Base-by-base conservation (phyloP, 768 basidiomycete genomes). In the Boletus fagicola region DNA sequence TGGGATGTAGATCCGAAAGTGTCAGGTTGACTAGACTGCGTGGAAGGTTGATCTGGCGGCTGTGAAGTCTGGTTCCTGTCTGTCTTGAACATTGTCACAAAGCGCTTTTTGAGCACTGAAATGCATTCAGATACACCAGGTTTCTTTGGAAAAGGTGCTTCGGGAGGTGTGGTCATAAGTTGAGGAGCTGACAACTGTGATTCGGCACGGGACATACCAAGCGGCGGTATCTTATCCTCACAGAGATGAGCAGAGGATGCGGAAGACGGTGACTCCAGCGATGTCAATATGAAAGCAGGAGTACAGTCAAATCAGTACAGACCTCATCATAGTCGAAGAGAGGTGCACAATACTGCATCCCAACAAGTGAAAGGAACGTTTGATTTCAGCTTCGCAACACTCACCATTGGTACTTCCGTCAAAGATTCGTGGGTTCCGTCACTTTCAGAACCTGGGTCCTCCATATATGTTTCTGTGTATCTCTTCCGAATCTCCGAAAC, bases 331-430 rank as follows among this genome's bases (percentile, higher is more conserved):
- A 30, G 30, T 30, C 30, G 9, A 30, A 30, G 30, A 30, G 30
- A 8, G 30, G 7, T 30, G 62, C 63, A 18, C 4, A 48, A 28
- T 24, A 47, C 68, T 69, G 16, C 12, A 52, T 18, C 15, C 4
- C 13, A 26, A 39, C 55, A 11, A 54, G 49, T 46, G 15, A 54
- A 47, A 3, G 47, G 9, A 30, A 52, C 10, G 8, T 33, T 38
- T 4, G 9, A 10, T 42, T 30, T 47, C 15, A 42, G 36, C 9
- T 36, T 58, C 11, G 12, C 18, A 30, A 36, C 15, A 53, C 68
- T 68, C 35, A 69, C 68, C 24, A 60, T 65, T 12, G 68, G 68
- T 13, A 53, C 53, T 43, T 68, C 65, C 15, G 20, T 18, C 62
- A 58, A 60, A 20, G 5, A 5, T 15, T 36, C 30, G 30, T 35